phyloP scores from a whole-genome alignment of 306 rosid species.

The Inga oerstediana region DNA sequence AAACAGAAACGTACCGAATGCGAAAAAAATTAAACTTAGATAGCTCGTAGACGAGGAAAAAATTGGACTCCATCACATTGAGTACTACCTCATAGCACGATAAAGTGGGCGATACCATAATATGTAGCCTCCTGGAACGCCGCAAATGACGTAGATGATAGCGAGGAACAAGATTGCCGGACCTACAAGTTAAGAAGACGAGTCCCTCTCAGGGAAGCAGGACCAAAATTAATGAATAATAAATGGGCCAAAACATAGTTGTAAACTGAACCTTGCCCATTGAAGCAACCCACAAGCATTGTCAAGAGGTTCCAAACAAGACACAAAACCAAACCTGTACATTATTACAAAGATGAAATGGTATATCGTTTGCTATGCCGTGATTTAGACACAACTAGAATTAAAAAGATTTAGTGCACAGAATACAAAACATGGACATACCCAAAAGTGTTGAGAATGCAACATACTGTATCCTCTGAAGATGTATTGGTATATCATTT shows the following conservation, averaged over 20 bases:
- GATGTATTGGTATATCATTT: conserved; percentile 87
- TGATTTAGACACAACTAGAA: conserved; percentile 11
- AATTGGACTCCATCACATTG: conserved; percentile 26
- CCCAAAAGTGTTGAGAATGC: conserved; percentile 89
- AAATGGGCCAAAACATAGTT: conserved; percentile 2
- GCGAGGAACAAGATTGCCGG: conserved; percentile 70
- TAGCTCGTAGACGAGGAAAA: conserved; percentile 6
- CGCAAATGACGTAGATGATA: conserved; percentile 64
- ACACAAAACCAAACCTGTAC: conserved; percentile 69
- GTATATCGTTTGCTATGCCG: background rate
- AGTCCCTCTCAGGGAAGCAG: conserved; percentile 23
- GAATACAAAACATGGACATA: conserved; percentile 47
- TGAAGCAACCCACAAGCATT: conserved; percentile 65
- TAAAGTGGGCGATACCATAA: conserved; percentile 98
- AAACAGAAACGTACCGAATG: conserved; percentile 6
- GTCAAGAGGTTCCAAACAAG: conserved; percentile 77
- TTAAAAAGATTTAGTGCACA: background rate
- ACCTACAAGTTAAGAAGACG: conserved; percentile 54
- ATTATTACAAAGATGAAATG: conserved; percentile 29
- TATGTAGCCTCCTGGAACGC: conserved; percentile 70
- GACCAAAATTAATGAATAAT: conserved; percentile 2
- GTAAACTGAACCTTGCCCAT: conserved; percentile 69
- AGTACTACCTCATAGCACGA: conserved; percentile 81
- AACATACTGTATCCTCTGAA: conserved; percentile 80
- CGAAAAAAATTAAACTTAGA: background rate